A percentile compares a stretch with the other conserved stretches of the same genome.
phyloP scores from a whole-genome alignment of 805 yeast genomes.

The Saccharomycopsis schoenii region DNA sequence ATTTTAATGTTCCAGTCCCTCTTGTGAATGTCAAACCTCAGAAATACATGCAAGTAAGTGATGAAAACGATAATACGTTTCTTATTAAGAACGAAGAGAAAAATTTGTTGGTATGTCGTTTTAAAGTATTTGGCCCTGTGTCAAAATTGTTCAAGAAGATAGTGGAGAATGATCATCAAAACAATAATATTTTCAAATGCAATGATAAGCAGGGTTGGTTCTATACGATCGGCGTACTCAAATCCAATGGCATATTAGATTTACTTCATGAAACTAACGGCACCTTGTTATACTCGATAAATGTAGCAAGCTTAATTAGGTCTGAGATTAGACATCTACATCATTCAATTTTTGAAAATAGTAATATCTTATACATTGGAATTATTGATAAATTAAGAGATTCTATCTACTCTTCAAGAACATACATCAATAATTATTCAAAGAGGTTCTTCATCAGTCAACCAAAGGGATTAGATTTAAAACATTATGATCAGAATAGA shows the following conservation, averaged over 20 bases:
- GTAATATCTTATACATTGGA: conserved; percentile 53
- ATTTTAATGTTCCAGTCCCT: conserved; percentile 29
- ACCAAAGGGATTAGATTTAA: conserved; percentile 13
- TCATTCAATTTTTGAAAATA: conserved; percentile 49
- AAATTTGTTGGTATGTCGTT: conserved; percentile 48
- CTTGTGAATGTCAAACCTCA: conserved; percentile 19
- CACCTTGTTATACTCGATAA: conserved; percentile 45
- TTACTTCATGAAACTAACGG: conserved; percentile 58
- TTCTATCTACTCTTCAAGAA: conserved; percentile 15
- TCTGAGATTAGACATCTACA: conserved; percentile 59
- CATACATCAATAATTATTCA: conserved; percentile 4
- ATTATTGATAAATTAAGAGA: conserved; percentile 43
- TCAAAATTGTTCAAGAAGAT: conserved; percentile 24
- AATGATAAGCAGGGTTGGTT: conserved; percentile 51
- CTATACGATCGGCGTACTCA: conserved; percentile 58
- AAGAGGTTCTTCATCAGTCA: conserved; percentile 12
- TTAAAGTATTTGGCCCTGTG: conserved; percentile 56
- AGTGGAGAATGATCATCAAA: conserved; percentile 5
- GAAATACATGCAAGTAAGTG: conserved; percentile 17
- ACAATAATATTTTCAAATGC: conserved; percentile 11
- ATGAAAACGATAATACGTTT: conserved; percentile 16
- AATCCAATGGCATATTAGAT: conserved; percentile 53
- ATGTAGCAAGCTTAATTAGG: conserved; percentile 40
- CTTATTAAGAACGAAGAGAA: conserved; percentile 25
- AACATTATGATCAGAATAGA: conserved; percentile 22